Base-by-base conservation (phyloP, 345 rosid species). In the Sisymbrium irio region DNA sequence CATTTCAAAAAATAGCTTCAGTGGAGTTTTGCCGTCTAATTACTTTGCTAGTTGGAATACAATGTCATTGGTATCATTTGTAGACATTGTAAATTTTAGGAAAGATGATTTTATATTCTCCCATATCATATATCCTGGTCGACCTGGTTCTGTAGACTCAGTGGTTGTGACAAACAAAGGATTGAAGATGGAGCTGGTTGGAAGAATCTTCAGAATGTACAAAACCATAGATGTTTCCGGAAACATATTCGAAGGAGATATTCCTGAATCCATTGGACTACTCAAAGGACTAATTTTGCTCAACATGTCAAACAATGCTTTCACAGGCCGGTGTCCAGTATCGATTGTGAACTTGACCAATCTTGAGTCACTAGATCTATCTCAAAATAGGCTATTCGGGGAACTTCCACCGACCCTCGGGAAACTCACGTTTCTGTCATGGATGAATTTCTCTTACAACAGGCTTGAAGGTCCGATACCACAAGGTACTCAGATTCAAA, bases 1-100 rank as follows among this genome's bases (percentile, higher is more conserved):
- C 22, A 41, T 84, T 18, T 76, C 88, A 1, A 8, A 41, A 1
- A 88, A 86, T 33, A 0, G 44, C 7, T 87, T 85, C 17, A 25
- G 0, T 5, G 77, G 77, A 39, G 10, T 51, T 62, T 71, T 61
- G 32, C 3, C 33, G 5, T 30, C 5, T 4, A 6, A 30, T 30
- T 30, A 30, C 6, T 62, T 71, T 61, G 32, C 1, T 0, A 9
- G 58, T 61, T 71, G 76, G 69, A 41, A 8, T 28, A 55, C 44
- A 17, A 50, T 71, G 76, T 63, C 44, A 62, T 3, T 18, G 1
- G 7, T n/a, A n/a, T n/a, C n/a, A n/a, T n/a, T n/a, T n/a, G n/a
- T n/a, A n/a, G n/a, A n/a, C n/a, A n/a, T n/a, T n/a, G n/a, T n/a
- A n/a, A n/a, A n/a, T n/a, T n/a, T n/a, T n/a, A n/a, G n/a, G n/a